These are phyloP conservation scores for Leccinellum luteum DNA, from an alignment of 768 basidiomycete genomes.

Conservation along the genomic window DNA sequence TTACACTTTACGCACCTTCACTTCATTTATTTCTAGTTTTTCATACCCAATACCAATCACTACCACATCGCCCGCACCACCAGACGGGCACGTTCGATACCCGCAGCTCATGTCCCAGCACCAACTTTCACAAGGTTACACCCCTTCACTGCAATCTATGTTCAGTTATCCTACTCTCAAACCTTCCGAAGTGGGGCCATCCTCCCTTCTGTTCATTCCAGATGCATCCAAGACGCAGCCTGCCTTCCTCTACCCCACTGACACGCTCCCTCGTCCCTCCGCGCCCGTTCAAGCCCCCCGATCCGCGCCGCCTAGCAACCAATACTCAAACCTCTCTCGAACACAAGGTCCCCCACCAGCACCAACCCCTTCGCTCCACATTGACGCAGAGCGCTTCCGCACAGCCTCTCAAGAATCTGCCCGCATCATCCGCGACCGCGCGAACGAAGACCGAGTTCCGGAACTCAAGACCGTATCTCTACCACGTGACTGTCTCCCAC, in stretches of 20 bases:
- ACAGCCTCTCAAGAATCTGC: slow-evolving; percentile 36
- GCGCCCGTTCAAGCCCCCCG: slow-evolving; percentile 16
- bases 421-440: slow-evolving; percentile 31
- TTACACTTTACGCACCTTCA: slow-evolving; percentile 9
- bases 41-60: slow-evolving; percentile 59
- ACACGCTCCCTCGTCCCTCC: slow-evolving; percentile 37
- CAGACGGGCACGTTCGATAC: slow-evolving; percentile 49
- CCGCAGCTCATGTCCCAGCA: slow-evolving; percentile 79
- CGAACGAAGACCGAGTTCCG: slow-evolving; percentile 31
- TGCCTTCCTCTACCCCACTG: slow-evolving; percentile 30
- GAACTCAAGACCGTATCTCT: slow-evolving; percentile 64
- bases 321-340: slow-evolving; percentile 28
- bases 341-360: slow-evolving; percentile 21
- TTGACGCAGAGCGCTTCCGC: slow-evolving; percentile 28
- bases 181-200: slow-evolving; percentile 33
- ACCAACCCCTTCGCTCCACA: slow-evolving; percentile 23
- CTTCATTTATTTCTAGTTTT: slow-evolving; percentile 25
- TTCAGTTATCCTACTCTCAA: slow-evolving; percentile 42
- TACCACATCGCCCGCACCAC: slow-evolving; percentile 63
- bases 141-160: slow-evolving; percentile 76
- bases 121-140: slow-evolving; percentile 75
- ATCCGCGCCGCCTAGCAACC: slow-evolving; percentile 4
- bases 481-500: slow-evolving; percentile 68
- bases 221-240: slow-evolving; percentile 26
- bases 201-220: slow-evolving; percentile 47